A percentile compares a stretch with the other conserved stretches of the same genome.
phyloP scores from a whole-genome alignment of 2,329 filamentous ascomycete genomes.

The Basipetospora chlamydospora region DNA sequence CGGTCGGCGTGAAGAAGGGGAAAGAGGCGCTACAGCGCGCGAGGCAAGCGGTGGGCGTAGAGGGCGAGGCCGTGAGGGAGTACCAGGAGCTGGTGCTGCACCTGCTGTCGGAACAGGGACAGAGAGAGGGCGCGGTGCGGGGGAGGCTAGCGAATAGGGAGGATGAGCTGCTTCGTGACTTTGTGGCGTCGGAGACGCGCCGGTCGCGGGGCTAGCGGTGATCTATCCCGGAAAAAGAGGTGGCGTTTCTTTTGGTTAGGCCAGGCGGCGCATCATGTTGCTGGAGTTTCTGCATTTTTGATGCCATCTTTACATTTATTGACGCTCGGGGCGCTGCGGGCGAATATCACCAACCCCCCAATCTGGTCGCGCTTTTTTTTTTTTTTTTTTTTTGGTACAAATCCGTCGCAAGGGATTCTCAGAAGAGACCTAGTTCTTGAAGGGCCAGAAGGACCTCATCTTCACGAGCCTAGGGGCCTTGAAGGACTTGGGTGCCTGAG shows the following conservation, averaged over 20 bases:
- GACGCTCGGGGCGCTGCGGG: not conserved
- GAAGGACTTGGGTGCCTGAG: constrained; percentile 26
- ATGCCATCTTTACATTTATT: not conserved
- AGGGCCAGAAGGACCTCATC: constrained; percentile 19
- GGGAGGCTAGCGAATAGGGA: constrained; percentile 32
- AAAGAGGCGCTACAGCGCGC: constrained; percentile 37
- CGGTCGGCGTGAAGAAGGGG: constrained; percentile 42
- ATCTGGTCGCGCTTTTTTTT: no score
- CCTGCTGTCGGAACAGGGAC: constrained; percentile 20
- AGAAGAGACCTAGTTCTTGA: not conserved
- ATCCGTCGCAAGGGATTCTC: no score
- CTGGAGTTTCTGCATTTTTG: not conserved
- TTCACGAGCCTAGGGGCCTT: no score
- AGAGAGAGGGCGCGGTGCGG: constrained; percentile 23
- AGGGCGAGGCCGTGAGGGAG: constrained; percentile 44
- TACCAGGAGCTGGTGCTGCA: constrained; percentile 42
- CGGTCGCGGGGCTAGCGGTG: not conserved
- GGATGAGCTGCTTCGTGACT: constrained; percentile 30
- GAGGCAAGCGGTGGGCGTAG: constrained; percentile 33
- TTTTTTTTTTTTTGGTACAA: constrained; percentile 9
- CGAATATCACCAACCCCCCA: not conserved
- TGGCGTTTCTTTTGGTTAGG: no score
- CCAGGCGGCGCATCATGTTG: no score
- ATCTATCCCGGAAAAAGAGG: no score
- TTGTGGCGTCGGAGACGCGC: constrained; percentile 28